A percentile compares a stretch with the other conserved stretches of the same genome.
Conservation (phyloP, 257 asterid species). For the Solanum boliviense region DNA sequence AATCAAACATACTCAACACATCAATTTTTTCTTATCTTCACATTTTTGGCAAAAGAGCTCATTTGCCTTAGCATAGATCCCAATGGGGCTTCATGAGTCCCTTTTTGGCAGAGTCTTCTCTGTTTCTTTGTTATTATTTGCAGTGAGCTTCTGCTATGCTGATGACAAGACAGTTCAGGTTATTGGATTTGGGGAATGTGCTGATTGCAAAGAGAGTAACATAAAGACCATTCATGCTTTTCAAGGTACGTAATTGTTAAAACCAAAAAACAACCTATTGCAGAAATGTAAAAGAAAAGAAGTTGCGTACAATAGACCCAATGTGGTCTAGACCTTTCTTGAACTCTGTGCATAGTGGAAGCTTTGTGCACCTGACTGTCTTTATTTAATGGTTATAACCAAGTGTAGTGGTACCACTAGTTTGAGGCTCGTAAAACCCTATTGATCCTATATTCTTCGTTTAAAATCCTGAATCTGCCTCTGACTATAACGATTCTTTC, state of each 20-base stretch:
- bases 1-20: not conserved
- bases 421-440: not conserved
- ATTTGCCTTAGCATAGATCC: not conserved
- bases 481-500: not conserved
- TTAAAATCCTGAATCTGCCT: not conserved
- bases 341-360: not conserved
- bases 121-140: slow-evolving; percentile 12
- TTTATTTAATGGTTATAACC: not conserved
- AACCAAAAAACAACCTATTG: not conserved
- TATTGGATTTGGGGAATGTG: slow-evolving; percentile 45
- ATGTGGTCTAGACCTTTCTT: not conserved
- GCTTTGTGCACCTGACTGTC: not conserved
- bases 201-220: slow-evolving; percentile 35
- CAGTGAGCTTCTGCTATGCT: slow-evolving; percentile 28
- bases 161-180: slow-evolving; percentile 30
- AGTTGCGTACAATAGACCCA: not conserved
- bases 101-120: slow-evolving; percentile 18
- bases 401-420: not conserved
- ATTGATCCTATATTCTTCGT: not conserved
- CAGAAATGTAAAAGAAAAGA: not conserved
- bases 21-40: not conserved
- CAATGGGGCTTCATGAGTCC: slow-evolving; percentile 40
- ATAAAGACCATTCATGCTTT: slow-evolving; percentile 25
- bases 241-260: slow-evolving; percentile 24
- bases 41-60: not conserved